Conservation (phyloP, 2,329 filamentous ascomycete genomes). For the Rhynchosporium graminicola region DNA sequence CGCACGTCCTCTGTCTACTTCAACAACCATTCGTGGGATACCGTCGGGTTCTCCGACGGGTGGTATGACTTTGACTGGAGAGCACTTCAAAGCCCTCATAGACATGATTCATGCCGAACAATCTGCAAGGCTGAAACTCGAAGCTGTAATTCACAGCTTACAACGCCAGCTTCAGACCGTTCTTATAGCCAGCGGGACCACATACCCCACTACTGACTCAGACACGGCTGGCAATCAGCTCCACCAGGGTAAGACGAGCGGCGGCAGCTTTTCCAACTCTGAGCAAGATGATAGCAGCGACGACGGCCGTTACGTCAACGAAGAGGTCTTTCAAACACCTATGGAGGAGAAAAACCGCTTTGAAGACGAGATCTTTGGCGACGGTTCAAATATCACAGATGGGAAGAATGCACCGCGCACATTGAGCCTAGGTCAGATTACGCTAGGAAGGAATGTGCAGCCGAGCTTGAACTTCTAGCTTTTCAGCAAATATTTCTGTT, state of each 20-base stretch:
- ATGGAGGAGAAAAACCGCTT: slow-evolving; percentile 48
- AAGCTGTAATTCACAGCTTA: slow-evolving; percentile 56
- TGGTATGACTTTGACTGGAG: slow-evolving; percentile 40
- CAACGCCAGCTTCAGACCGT: slow-evolving; percentile 33
- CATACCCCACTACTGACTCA: slow-evolving; percentile 28
- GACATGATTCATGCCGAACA: slow-evolving; percentile 59
- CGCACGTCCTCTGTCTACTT: slow-evolving; percentile 38
- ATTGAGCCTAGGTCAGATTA: slow-evolving; percentile 64
- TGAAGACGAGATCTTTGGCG: slow-evolving; percentile 45
- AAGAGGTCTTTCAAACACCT: slow-evolving; percentile 55
- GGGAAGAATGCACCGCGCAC: slow-evolving; percentile 59
- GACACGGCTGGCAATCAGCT: slow-evolving; percentile 12
- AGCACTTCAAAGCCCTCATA: slow-evolving; percentile 53
- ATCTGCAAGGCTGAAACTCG: slow-evolving; percentile 55
- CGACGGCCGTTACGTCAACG: slow-evolving; percentile 42
- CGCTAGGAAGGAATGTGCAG: slow-evolving; percentile 41
- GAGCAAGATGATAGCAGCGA: slow-evolving; percentile 37
- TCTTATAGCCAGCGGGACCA: not conserved
- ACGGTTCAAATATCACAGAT: slow-evolving; percentile 39
- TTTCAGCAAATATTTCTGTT: not conserved
- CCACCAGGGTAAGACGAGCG: slow-evolving; percentile 4
- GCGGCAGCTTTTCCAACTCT: slow-evolving; percentile 35
- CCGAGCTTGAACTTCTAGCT: slow-evolving; percentile 7
- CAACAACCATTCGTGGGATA: slow-evolving; percentile 38
- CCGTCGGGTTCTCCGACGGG: slow-evolving; percentile 37